Evolutionary conservation across 2,329 filamentous ascomycete species (phyloP).

Genomic region (Cordyceps cicadae): DNA sequence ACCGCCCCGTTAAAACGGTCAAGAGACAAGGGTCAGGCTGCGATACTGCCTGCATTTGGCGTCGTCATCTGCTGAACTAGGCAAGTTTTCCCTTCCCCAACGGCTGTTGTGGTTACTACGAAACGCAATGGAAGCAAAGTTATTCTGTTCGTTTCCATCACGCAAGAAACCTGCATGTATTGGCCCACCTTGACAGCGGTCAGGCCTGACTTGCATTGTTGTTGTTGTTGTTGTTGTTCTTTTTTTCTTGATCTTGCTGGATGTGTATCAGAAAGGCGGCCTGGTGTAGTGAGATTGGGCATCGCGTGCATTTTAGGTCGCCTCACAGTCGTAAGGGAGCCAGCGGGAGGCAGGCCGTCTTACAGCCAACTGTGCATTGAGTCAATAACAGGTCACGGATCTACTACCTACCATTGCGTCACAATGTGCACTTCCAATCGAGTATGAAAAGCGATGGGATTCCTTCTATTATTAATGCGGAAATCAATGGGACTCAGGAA

Average conservation of each 20-base stretch:
- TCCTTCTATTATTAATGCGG: background rate
- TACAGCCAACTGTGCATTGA: too few relatives aligned
- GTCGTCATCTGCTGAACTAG: too few relatives aligned
- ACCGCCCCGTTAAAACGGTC: too few relatives aligned
- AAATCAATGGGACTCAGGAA: background rate
- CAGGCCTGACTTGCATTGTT: background rate
- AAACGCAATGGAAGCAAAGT: too few relatives aligned
- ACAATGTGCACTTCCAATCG: background rate
- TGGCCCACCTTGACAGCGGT: constrained; percentile 2
- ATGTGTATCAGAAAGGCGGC: too few relatives aligned
- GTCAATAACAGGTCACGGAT: background rate
- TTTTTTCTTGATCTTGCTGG: background rate
- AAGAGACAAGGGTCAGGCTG: too few relatives aligned
- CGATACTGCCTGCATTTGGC: too few relatives aligned
- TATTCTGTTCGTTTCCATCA: too few relatives aligned
- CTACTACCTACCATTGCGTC: background rate
- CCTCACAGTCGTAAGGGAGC: background rate
- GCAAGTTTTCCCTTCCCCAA: too few relatives aligned
- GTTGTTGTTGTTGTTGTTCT: background rate
- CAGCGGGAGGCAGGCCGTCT: background rate
- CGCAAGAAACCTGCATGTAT: background rate
- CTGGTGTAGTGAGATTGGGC: background rate
- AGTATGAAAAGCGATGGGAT: background rate
- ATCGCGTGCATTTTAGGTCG: background rate
- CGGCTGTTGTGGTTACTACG: too few relatives aligned